phyloP scores from a whole-genome alignment of 2,329 filamentous ascomycete species.

The Penicillium vulpinum region DNA sequence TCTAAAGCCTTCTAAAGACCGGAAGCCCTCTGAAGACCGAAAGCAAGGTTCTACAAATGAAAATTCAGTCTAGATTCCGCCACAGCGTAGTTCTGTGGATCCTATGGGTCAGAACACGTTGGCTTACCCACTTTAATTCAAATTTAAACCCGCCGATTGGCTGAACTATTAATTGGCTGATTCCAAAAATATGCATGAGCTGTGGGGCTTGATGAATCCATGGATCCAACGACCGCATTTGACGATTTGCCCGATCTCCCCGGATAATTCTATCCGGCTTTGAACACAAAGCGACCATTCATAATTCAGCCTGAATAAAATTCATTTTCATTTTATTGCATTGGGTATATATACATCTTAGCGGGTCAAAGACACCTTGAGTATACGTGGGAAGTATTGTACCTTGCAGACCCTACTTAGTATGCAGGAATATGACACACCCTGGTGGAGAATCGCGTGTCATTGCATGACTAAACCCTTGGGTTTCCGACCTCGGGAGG shows the following conservation, averaged over 20 bases:
- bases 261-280: slow-evolving; percentile 7
- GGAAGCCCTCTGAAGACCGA: slow-evolving; percentile 6
- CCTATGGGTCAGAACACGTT: slow-evolving; percentile 25
- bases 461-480: neutral
- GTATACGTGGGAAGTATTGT: neutral
- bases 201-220: neutral
- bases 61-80: slow-evolving; percentile 23
- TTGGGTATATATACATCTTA: neutral
- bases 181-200: slow-evolving; percentile 11
- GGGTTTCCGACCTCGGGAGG: neutral
- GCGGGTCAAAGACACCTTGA: neutral
- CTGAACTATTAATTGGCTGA: neutral
- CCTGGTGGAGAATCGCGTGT: neutral
- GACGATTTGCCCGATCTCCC: slow-evolving; percentile 13
- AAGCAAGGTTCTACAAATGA: slow-evolving; percentile 2
- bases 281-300: neutral
- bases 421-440: neutral
- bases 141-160: neutral
- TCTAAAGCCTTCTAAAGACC: slow-evolving; percentile 7
- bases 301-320: neutral
- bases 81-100: slow-evolving; percentile 18
- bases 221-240: neutral
- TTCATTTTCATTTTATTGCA: neutral
- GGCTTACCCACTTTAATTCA: slow-evolving; percentile 14
- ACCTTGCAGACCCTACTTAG: neutral